A percentile compares a stretch with the other conserved stretches of the same genome.
These are phyloP conservation scores for Colletotrichum echinochloae DNA, from an alignment of 2,329 filamentous ascomycete genomes.

Conservation along the genomic window DNA sequence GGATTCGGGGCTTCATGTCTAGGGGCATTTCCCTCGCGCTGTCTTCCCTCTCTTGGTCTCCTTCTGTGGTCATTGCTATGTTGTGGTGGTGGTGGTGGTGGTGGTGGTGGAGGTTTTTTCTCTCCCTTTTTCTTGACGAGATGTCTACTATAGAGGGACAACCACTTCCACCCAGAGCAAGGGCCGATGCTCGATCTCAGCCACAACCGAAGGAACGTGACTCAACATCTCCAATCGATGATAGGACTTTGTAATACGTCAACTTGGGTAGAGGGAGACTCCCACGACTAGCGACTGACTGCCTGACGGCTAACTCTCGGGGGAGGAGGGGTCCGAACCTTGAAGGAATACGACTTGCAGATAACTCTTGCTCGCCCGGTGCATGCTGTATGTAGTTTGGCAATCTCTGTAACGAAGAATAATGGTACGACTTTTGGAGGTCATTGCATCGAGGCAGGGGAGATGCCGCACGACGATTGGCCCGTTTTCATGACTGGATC, in stretches of 20 bases:
- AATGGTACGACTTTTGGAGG: constrained; percentile 44
- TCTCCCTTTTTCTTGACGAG: not conserved
- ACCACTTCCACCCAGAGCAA: not conserved
- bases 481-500: constrained; percentile 42
- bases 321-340: not conserved
- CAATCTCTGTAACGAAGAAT: constrained; percentile 41
- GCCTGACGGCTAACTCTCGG: not conserved
- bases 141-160: constrained; percentile 3
- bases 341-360: not conserved
- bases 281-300: not conserved
- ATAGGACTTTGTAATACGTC: not conserved
- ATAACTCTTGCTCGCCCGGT: constrained; percentile 2
- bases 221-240: not conserved
- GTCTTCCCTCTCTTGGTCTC: not conserved
- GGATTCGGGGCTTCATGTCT: constrained; percentile 15
- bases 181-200: not conserved
- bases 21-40: not conserved
- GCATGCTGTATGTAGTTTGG: constrained; percentile 7
- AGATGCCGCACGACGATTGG: constrained; percentile 41
- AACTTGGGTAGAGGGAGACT: not conserved
- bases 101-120: too few species aligned
- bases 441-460: constrained; percentile 38
- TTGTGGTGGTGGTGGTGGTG: not conserved
- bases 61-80: not conserved
- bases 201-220: not conserved